A percentile compares a stretch with the other conserved stretches of the same genome.
Evolutionary conservation across 2,329 filamentous ascomycete species (phyloP).

Genomic region (Claviceps digitariae): DNA sequence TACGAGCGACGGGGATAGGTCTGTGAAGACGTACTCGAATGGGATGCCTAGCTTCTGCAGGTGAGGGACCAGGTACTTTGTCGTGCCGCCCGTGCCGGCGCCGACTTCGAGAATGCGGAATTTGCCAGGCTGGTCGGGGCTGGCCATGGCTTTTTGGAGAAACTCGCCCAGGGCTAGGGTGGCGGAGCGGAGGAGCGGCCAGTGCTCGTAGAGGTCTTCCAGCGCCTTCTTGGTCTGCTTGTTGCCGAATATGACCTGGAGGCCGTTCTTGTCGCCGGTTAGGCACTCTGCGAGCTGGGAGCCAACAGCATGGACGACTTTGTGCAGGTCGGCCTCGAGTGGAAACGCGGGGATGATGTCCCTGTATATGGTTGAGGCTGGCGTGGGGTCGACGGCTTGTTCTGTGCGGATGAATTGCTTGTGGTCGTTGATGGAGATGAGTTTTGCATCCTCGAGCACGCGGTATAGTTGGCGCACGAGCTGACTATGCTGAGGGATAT

Average conservation of each 20-base stretch:
- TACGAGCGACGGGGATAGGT: conserved; percentile 16
- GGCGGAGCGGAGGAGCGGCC: not conserved
- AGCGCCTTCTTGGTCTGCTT: not conserved
- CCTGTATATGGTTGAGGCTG: not conserved
- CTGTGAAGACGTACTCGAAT: conserved; percentile 27
- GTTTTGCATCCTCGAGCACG: not conserved
- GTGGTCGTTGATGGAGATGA: not conserved
- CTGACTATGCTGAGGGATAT: not conserved
- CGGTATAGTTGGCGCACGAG: not conserved
- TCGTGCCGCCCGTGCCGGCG: conserved; percentile 20
- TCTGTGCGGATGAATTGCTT: not conserved
- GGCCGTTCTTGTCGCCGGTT: not conserved
- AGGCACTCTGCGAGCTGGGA: not conserved
- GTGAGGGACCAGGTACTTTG: conserved; percentile 14
- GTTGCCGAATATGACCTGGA: not conserved
- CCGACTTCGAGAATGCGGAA: conserved; percentile 11
- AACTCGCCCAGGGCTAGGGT: not conserved
- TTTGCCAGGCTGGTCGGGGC: not conserved
- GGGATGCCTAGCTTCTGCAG: conserved; percentile 18
- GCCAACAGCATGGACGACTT: not conserved
- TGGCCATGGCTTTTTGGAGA: not conserved
- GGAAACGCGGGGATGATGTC: not conserved
- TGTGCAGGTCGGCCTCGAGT: not conserved
- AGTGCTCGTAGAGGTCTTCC: conserved; percentile 1
- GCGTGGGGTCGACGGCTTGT: not conserved